Conservation (phyloP, 768 basidiomycete species). For the Krasilnikovozyma curviuscula region DNA sequence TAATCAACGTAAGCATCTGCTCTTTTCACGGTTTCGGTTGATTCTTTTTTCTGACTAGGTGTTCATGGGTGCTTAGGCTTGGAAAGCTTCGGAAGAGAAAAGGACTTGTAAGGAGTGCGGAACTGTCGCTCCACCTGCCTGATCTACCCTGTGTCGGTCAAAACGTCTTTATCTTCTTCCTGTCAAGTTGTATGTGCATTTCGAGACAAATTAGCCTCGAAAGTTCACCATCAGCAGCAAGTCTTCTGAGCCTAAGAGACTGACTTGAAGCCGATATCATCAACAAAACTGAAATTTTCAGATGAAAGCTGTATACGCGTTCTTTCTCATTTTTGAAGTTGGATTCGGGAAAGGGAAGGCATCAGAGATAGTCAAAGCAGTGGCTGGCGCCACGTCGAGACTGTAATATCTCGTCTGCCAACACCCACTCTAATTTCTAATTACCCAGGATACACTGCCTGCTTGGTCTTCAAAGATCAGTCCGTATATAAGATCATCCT, state of each 20-base stretch:
- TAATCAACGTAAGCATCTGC: constrained; percentile 35
- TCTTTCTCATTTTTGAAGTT: too few relatives aligned
- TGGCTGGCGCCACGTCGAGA: too few relatives aligned
- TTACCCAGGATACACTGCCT: too few relatives aligned
- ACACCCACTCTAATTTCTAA: too few relatives aligned
- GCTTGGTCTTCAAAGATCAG: too few relatives aligned
- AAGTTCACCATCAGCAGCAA: not conserved
- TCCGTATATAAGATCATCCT: too few relatives aligned
- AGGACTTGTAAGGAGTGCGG: constrained; percentile 60
- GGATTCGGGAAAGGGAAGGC: too few relatives aligned
- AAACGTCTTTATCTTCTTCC: not conserved
- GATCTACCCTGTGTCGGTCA: not conserved
- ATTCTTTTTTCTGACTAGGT: not conserved
- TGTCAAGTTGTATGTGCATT: not conserved
- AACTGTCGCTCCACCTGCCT: constrained; percentile 28
- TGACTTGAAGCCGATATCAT: too few relatives aligned
- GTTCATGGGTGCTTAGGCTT: constrained; percentile 31
- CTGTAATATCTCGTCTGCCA: too few relatives aligned
- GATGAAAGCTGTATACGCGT: too few relatives aligned
- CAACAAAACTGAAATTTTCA: too few relatives aligned
- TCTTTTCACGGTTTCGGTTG: not conserved
- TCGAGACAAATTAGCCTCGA: not conserved
- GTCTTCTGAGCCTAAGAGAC: not conserved
- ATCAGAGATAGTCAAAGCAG: too few relatives aligned
- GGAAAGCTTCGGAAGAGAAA: constrained; percentile 47